Evolutionary conservation across 768 basidiomycete genomes (phyloP).

Genomic region (Suillus occidentalis): DNA sequence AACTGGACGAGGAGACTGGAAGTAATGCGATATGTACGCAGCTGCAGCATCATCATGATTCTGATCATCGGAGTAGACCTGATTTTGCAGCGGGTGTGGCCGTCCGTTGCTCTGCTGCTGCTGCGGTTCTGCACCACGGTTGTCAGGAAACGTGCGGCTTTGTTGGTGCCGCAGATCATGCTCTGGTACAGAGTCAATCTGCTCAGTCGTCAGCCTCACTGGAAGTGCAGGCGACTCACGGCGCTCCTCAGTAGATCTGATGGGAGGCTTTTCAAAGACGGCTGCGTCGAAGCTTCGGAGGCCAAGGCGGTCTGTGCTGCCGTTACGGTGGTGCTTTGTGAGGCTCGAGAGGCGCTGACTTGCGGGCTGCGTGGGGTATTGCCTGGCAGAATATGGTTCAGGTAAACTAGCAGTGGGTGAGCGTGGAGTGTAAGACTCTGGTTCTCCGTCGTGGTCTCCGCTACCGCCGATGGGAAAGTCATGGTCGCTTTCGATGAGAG

Average conservation of each 20-base stretch:
- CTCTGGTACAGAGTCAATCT: slow-evolving; percentile 15
- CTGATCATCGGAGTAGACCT: slow-evolving; percentile 56
- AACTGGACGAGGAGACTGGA: slow-evolving; percentile 61
- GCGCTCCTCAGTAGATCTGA: slow-evolving; percentile 25
- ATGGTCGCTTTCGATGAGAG: slow-evolving; percentile 42
- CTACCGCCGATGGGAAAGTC: slow-evolving; percentile 34
- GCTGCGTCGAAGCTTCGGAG: slow-evolving; percentile 59
- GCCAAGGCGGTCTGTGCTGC: slow-evolving; percentile 61
- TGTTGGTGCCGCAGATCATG: slow-evolving; percentile 21
- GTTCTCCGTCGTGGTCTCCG: slow-evolving; percentile 47
- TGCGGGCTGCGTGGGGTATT: slow-evolving; percentile 31
- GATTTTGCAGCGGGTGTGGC: slow-evolving; percentile 39
- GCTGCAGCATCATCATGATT: slow-evolving; percentile 61
- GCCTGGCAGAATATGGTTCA: slow-evolving; percentile 37
- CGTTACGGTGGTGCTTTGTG: slow-evolving; percentile 53
- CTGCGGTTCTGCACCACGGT: slow-evolving; percentile 21
- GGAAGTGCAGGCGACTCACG: slow-evolving; percentile 26
- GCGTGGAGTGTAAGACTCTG: slow-evolving; percentile 62
- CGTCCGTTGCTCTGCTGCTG: slow-evolving; percentile 25
- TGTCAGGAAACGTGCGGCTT: slow-evolving; percentile 20
- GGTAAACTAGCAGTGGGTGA: slow-evolving; percentile 66
- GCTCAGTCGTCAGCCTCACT: slow-evolving; percentile 18
- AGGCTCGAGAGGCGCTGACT: slow-evolving; percentile 35
- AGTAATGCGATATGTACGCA: slow-evolving; percentile 58
- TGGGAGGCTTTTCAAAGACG: slow-evolving; percentile 46